Evolutionary conservation across 2,329 filamentous ascomycete genomes (phyloP).

Genomic region (Ascochyta viciae-villosae): DNA sequence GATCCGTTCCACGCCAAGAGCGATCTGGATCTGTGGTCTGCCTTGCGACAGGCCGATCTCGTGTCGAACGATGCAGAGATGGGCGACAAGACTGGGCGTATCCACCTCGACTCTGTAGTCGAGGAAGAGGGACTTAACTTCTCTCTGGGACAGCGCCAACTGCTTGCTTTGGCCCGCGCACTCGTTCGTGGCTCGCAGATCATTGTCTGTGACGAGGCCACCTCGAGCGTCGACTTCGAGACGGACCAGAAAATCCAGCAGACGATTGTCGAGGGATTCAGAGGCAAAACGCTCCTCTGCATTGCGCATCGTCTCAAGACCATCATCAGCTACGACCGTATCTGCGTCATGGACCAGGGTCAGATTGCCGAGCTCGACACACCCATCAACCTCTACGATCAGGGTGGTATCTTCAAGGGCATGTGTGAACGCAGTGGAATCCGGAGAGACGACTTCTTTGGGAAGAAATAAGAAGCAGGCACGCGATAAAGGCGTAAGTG

Average conservation of each 20-base stretch:
- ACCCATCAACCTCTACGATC: conserved; percentile 75
- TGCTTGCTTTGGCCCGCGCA: conserved; percentile 82
- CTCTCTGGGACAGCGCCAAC: conserved; percentile 90
- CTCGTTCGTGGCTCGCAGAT: conserved; percentile 87
- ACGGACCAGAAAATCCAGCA: conserved; percentile 85
- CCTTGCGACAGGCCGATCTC: conserved; percentile 78
- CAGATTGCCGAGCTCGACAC: conserved; percentile 84
- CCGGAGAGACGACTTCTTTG: conserved; percentile 57
- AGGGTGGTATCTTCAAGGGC: conserved; percentile 79
- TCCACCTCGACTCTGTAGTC: conserved; percentile 83
- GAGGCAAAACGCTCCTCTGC: conserved; percentile 85
- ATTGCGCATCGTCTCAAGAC: conserved; percentile 93
- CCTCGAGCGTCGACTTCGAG: conserved; percentile 82
- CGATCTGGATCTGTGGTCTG: conserved; percentile 79
- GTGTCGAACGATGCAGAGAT: conserved; percentile 59
- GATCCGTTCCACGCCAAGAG: conserved; percentile 82
- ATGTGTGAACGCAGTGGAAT: conserved; percentile 94
- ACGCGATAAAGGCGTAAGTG: conserved; percentile 1
- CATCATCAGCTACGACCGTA: conserved; percentile 92
- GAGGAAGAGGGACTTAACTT: conserved; percentile 98
- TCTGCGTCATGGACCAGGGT: conserved; percentile 95
- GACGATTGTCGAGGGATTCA: conserved; percentile 85
- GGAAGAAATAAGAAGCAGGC: conserved; percentile 16
- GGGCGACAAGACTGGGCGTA: conserved; percentile 61
- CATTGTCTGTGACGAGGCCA: conserved; percentile 97